These are phyloP conservation scores for Phascolomyces articulosus DNA, from an alignment of 371 early-diverging fungal species.

Conservation along the genomic window DNA sequence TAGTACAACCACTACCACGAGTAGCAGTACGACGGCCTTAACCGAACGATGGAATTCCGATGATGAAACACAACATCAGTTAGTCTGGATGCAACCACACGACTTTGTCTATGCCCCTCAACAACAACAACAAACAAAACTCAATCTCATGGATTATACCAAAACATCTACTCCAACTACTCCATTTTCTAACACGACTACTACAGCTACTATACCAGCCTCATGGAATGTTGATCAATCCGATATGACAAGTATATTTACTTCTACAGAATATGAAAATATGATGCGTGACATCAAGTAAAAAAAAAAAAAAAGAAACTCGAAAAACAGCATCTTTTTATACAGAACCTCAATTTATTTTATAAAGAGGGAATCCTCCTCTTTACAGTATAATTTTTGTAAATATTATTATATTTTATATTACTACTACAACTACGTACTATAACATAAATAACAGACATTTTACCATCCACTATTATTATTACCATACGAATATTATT, in stretches of 20 bases:
- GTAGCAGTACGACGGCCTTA: background rate
- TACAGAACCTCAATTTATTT: background rate
- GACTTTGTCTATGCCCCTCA: slow-evolving; percentile 11
- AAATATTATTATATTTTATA: background rate
- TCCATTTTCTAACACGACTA: background rate
- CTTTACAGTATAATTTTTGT: too few relatives aligned
- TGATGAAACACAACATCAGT: slow-evolving; percentile 12
- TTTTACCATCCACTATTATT: too few relatives aligned
- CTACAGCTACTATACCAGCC: background rate
- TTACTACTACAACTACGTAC: too few relatives aligned
- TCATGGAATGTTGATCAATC: background rate
- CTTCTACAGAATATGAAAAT: background rate
- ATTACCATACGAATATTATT: too few relatives aligned
- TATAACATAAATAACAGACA: too few relatives aligned
- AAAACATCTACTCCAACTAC: background rate
- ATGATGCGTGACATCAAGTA: background rate
- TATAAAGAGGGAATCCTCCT: too few relatives aligned
- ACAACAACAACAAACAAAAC: slow-evolving; percentile 1
- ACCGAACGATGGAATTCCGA: background rate
- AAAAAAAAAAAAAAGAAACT: too few relatives aligned
- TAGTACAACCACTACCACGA: background rate
- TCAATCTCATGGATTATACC: background rate
- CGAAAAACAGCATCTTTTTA: background rate
- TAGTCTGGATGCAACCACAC: slow-evolving; percentile 19
- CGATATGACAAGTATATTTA: background rate